Evolutionary conservation across 179 eudicot species (phyloP), one percentile per base, ranked within the genome.

Genomic region (Sideroxylon spinosum): DNA sequence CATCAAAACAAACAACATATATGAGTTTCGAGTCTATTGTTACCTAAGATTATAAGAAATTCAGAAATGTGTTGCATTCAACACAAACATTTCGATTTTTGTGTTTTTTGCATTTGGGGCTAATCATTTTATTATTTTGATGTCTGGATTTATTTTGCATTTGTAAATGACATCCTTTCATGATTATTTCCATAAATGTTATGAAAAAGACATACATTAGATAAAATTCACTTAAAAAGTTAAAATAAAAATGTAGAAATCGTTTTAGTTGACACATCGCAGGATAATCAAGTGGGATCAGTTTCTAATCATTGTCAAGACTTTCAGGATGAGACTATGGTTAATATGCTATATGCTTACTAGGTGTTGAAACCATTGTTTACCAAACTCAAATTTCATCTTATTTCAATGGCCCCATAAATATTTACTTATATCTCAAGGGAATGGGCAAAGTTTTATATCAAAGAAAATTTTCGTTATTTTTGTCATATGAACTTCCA

Each of bases 401-500:
- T 32, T 63, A 2, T 57, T 73, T 16, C 25, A 29, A 9, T 0
- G 37, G 59, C 17, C 49, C 22, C 74, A 11, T 70, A 68, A 46
- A 68, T 23, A 59, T 22, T 22, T 20, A n/a, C 25, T 68, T 37
- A 37, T 68, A 32, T 67, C 28, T 25, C 28, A 64, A 28, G 11
- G 22, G 49, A 22, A 65, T 23, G 26, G 10, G 28, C 53, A 72
- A 55, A 66, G 60, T 44, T 71, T 78, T 73, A 75, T 63, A 29
- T 52, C 65, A 29, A 46, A 78, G 68, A 59, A 52, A 44, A 63
- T 29, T 48, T 46, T 63, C 7, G 64, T 61, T 73, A 74, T 73
- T 68, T 20, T 61, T 80, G 81, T 77, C 67, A 80, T 68, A 69
- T 69, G 60, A 75, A 78, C 74, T 84, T 80, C 78, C 84, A 78